Evolutionary conservation across 306 rosid genomes (phyloP), one percentile per base, ranked within the genome.

Genomic region (Phaseolus lunatus): DNA sequence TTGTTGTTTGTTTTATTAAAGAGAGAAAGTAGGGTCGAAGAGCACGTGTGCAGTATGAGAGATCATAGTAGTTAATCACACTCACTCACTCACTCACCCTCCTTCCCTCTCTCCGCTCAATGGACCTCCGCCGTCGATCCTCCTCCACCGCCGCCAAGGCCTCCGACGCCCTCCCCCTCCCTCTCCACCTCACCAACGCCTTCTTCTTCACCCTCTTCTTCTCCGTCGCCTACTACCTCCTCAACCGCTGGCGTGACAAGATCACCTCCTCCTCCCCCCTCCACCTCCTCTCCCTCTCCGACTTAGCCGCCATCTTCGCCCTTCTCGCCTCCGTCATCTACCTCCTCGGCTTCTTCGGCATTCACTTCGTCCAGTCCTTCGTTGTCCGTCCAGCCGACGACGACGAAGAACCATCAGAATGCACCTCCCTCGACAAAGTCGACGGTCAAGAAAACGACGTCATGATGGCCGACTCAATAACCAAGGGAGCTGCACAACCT

Each of bases 321-420:
- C 86, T 88, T 50, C 67, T 88, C 37, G 89, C 91, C 15, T 88
- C 91, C 50, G 78, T 88, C 78, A 83, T 88, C 33, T 88, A 88
- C 84, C 87, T 88, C 47, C 91, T 88, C 3, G 86, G 91, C 1
- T 88, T 88, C 63, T 88, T 88, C 57, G 89, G 89, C 73, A 88
- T 85, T 70, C 81, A 88, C 64, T 88, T 82, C 43, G 91, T 88
- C 15, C 89, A 88, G 63, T 85, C 89, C 37, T 87, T 87, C 68
- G 58, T 80, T 2, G 8, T 18, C 29, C 87, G 87, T 7, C 50
- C 87, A 4, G 39, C 39, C 9, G 39, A 33, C 9, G 71, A 87
- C 23, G 66, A 78, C 37, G 88, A 82, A 5, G 67, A 27, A 14
- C 12, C 9, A 0, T 49, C 54, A 1, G 9, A 49, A n/a, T 49